Evolutionary conservation across 2,329 filamentous ascomycete species (phyloP).

Genomic region (Epichloe elymi): DNA sequence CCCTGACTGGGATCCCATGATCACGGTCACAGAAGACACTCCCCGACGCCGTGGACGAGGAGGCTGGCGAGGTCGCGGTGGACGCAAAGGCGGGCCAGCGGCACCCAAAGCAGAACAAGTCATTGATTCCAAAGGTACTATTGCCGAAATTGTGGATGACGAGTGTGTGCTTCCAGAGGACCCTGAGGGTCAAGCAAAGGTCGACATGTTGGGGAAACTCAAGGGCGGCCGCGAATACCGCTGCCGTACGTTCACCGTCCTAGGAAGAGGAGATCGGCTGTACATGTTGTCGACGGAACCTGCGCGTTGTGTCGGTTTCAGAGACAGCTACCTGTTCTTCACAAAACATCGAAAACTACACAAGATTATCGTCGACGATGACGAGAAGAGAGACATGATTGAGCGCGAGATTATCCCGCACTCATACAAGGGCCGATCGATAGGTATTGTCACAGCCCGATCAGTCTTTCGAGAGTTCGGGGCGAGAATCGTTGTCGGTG

Average conservation of each 20-base stretch:
- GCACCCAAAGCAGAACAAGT: conserved; percentile 71
- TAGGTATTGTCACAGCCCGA: conserved; percentile 89
- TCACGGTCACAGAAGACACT: conserved; percentile 43
- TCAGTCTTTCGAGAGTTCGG: conserved; percentile 97
- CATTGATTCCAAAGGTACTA: conserved; percentile 86
- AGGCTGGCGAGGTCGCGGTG: conserved; percentile 58
- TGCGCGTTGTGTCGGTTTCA: conserved; percentile 89
- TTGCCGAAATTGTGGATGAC: conserved; percentile 81
- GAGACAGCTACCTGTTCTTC: conserved; percentile 97
- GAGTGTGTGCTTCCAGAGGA: conserved; percentile 85
- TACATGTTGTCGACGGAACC: conserved; percentile 99
- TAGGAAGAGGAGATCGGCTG: conserved; percentile 66
- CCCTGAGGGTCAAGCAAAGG: conserved; percentile 79
- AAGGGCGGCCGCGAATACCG: conserved; percentile 80
- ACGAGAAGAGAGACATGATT: conserved; percentile 95
- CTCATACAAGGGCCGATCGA: conserved; percentile 95
- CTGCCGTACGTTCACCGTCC: conserved; percentile 86
- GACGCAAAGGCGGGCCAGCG: conserved; percentile 52
- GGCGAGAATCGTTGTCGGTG: conserved; percentile 84
- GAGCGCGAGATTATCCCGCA: conserved; percentile 91
- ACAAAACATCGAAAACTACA: conserved; percentile 92
- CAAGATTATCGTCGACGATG: conserved; percentile 96
- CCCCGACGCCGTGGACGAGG: conserved; percentile 53
- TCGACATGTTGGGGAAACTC: conserved; percentile 77
- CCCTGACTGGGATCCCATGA: conserved; percentile 60